Evolutionary conservation across 1,139 yeast species (phyloP), one percentile per base, ranked within the genome.

Genomic region (Lodderomyces elongisporus): DNA sequence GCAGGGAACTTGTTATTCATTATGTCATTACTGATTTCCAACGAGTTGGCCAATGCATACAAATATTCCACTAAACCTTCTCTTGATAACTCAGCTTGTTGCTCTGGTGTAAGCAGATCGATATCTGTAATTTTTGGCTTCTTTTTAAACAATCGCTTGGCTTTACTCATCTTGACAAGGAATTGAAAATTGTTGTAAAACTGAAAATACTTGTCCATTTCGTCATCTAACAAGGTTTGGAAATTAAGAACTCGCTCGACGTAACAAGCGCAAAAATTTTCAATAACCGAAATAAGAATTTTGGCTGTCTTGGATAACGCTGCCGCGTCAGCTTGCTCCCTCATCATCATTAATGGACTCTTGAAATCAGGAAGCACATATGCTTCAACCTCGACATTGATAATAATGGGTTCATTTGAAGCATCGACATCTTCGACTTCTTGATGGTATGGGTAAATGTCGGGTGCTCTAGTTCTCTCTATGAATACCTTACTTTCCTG

Each of bases 241-340:
- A 88, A 85, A 39, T 70, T 73, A 15, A 60, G 58, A 40, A 84
- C 85, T 40, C 95, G 66, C 34, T 67, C 61, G 32, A 72, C 62
- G 41, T 87, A 66, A 34, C 85, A 66, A 9, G 60, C 62, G 17
- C 84, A 74, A 70, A 91, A 85, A 41, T 82, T 79, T 37, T 75
- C 80, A 21, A 88, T 76, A 10, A 87, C 94, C n/a, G 93, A 93
- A 7, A 81, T 79, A 30, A 87, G 65, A 21, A 88, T 84, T 43
- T 81, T 74, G 8, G 91, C 87, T 53, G 85, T 89, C 2, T 88
- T 87, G 2, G 94, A 79, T 26, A 83, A 91, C 0, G 91, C 87
- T 0, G 95, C 95, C 8, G 85, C 93, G 45, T 85, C 95, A n/a
- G 88, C 82, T 54, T 88, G 96, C 52, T 87, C 95, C 22, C 83